phyloP scores from a whole-genome alignment of 768 basidiomycete species.

The Auriscalpium vulgare region DNA sequence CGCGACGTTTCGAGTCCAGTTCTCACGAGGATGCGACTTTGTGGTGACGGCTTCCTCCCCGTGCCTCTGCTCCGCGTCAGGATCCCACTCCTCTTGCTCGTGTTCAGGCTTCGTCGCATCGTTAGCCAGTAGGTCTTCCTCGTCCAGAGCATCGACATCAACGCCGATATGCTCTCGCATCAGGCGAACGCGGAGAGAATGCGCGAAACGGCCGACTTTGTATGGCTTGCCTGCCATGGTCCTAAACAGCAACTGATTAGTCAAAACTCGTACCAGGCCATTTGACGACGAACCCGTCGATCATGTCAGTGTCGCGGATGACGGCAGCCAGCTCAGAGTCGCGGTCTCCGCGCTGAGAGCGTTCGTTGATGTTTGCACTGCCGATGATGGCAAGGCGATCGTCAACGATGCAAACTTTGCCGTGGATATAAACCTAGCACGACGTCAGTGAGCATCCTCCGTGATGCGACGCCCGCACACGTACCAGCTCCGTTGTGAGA shows the following conservation, averaged over 20 bases:
- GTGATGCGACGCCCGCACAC: too few relatives aligned
- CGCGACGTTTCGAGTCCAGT: slow-evolving; percentile 14
- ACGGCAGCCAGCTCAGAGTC: slow-evolving; percentile 94
- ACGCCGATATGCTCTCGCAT: slow-evolving; percentile 97
- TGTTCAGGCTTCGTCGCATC: slow-evolving; percentile 43
- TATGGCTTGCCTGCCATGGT: slow-evolving; percentile 92
- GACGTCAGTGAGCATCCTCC: background rate
- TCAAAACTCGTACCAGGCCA: background rate
- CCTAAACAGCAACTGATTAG: slow-evolving; percentile 31
- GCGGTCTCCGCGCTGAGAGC: slow-evolving; percentile 90
- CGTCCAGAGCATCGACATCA: slow-evolving; percentile 82
- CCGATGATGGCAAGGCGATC: slow-evolving; percentile 92
- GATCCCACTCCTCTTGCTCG: slow-evolving; percentile 63
- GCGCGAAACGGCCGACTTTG: slow-evolving; percentile 95
- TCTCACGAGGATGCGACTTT: slow-evolving; percentile 15
- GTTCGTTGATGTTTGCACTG: slow-evolving; percentile 96
- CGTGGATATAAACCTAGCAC: slow-evolving; percentile 79
- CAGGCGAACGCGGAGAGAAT: slow-evolving; percentile 83
- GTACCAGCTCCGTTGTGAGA: slow-evolving; percentile 81
- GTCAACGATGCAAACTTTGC: slow-evolving; percentile 84
- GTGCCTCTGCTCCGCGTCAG: slow-evolving; percentile 56
- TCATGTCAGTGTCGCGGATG: slow-evolving; percentile 95
- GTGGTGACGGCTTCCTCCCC: slow-evolving; percentile 35
- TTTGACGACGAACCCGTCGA: slow-evolving; percentile 57
- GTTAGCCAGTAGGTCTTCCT: slow-evolving; percentile 58